Base-by-base conservation (phyloP, 2,329 filamentous ascomycete species). In the Pseudogymnoascus verrucosus region DNA sequence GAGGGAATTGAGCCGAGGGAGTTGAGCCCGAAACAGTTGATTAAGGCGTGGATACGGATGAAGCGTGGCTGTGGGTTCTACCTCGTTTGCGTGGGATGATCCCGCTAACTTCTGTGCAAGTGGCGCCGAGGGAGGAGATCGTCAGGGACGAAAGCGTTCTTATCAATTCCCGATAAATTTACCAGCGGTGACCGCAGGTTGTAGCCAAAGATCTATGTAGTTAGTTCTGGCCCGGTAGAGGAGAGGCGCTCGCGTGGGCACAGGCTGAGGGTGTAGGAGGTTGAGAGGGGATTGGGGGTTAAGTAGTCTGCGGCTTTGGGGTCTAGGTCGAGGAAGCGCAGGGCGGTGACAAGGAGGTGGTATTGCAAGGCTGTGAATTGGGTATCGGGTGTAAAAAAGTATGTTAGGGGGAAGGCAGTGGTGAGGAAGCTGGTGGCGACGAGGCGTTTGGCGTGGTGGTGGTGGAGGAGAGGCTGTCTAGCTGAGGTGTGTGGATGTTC, bases 21-120 rank as follows among this genome's bases (percentile, higher is more conserved):
- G 78, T 98, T 98, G 70, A 99, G 85, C 0, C 95, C 95, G 77
- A 96, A 99, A 40, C 95, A 87, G 76, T 99, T 99, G 75, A 99
- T 91, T 74, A 99, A 82, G 14, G 90, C 92, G 68, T 96, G 88
- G 5, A 98, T 78, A 21, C 95, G 86, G 78, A 96, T 99, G 26
- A 97, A 90, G 67, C 95, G 86, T 1, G 93, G 93, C 69, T 86
- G 88, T 0, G 90, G 87, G 76, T 99, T 99, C 95, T 95, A 5
- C 84, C 83, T 74, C 99, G 95, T 0, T 93, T 88, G n/a, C 85
- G 77, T 0, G 95, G 90, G 4, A 93, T 98, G 69, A 89, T 89
- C 57, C 93, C 95, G 66, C 95, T 95, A 1, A 99, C 89, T 74
- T 99, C 95, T 34, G 99, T 91, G 39, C 98, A 82, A 2, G 87